Evolutionary conservation across 2,329 filamentous ascomycete genomes (phyloP).

Genomic region (Zymoseptoria pseudotritici): DNA sequence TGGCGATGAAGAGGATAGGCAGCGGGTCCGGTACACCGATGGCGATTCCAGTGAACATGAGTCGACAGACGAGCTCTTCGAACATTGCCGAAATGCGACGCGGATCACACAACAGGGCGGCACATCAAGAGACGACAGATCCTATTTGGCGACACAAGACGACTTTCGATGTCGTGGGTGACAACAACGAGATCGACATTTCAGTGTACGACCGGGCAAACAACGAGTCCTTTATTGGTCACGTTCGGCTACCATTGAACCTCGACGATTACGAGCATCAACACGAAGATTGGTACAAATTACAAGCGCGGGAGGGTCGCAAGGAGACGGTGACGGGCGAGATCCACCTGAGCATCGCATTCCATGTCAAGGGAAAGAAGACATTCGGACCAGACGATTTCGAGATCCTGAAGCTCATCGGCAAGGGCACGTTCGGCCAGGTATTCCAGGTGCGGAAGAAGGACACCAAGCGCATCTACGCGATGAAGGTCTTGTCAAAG

Average conservation of each 20-base stretch:
- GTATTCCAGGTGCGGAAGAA: conserved; percentile 98
- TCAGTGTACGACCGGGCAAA: conserved; percentile 85
- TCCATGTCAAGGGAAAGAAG: conserved; percentile 80
- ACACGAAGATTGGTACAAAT: conserved; percentile 75
- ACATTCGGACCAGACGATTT: conserved; percentile 94
- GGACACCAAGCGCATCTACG: conserved; percentile 91
- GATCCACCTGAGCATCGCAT: conserved; percentile 77
- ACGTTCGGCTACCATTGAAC: conserved; percentile 72
- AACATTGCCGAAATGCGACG: conserved; percentile 59
- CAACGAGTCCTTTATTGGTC: conserved; percentile 85
- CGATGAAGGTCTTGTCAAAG: conserved; percentile 98
- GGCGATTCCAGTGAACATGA: conserved; percentile 86
- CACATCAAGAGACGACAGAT: conserved; percentile 63
- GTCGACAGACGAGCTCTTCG: conserved; percentile 92
- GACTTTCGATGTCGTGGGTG: conserved; percentile 88
- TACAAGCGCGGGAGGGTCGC: conserved; percentile 73
- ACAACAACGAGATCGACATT: conserved; percentile 82
- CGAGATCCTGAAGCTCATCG: conserved; percentile 89
- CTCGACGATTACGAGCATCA: conserved; percentile 61
- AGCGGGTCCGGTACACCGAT: conserved; percentile 79
- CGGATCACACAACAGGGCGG: conserved; percentile 41
- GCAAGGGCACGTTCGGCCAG: conserved; percentile 96
- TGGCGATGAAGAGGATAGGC: conserved; percentile 50
- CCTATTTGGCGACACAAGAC: conserved; percentile 96
- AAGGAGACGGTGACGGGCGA: conserved; percentile 72